Evolutionary conservation across 2,329 filamentous ascomycete genomes (phyloP), one percentile per base, ranked within the genome.

Genomic region (Calonectria hongkongensis): DNA sequence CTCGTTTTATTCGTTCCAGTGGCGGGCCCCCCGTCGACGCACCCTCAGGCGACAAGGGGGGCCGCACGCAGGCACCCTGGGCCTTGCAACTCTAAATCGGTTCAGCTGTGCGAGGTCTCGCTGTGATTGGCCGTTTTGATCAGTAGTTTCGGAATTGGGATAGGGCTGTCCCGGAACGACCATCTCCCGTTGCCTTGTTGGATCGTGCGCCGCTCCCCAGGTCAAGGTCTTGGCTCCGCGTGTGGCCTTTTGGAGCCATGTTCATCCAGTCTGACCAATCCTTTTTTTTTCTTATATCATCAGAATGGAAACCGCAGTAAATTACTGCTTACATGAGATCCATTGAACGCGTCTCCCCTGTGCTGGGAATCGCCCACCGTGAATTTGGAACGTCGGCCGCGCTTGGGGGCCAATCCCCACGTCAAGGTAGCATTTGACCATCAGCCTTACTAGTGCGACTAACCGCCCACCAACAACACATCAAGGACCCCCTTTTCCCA

Each of bases 391-490:
- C 33, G 33, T 36, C 33, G 33, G 33, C 33, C 33, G 33, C 33
- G 33, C n/a, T 41, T 60, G 54, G 54, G 54, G 54, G 54, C 54
- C 21, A 25, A 25, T 60, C 54, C 33, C 54, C 54, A 60, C 54
- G 54, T 60, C 36, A 41, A 60, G 54, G 54, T 60, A 60, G 5
- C 54, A 60, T 60, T 58, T 9, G 21, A 27, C 54, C 54, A 62
- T 68, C 66, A 68, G 66, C 66, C 66, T 41, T 68, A 68, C 66
- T 56, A 67, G 65, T 54, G 50, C 50, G 65, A 41, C 65, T 67
- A 58, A 25, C 28, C 27, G 48, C 50, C 48, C 41, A 18, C 50
- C 65, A 33, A 50, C 28, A 41, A 41, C 28, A 36, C 51, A 28
- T 30, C 43, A 16, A 33, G 15, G 41, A 10, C 12, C 27, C 66